Conservation (phyloP, 495 filamentous ascomycete species). For the Melanomma pulvis-pyrius region DNA sequence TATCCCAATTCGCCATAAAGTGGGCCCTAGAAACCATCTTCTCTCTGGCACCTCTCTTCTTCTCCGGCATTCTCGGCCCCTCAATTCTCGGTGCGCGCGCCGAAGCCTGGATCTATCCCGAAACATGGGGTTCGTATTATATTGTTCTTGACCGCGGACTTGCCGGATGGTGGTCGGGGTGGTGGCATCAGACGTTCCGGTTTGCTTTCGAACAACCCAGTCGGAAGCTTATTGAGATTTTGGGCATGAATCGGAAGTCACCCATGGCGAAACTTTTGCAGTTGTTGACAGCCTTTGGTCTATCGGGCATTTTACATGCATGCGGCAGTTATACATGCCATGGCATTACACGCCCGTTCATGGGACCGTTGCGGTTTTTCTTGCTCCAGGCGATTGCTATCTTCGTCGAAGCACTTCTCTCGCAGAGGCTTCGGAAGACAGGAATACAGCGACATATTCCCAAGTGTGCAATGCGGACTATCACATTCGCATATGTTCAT, state of each 20-base stretch:
- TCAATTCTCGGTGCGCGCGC: constrained; percentile 42
- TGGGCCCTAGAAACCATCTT: constrained; percentile 59
- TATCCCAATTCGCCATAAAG: constrained; percentile 56
- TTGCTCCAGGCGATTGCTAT: constrained; percentile 46
- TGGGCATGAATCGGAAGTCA: constrained; percentile 33
- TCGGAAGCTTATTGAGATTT: constrained; percentile 50
- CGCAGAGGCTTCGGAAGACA: constrained; percentile 8
- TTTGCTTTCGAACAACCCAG: constrained; percentile 65
- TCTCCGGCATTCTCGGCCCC: constrained; percentile 58
- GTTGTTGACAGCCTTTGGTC: constrained; percentile 42
- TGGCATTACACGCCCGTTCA: constrained; percentile 40
- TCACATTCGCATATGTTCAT: constrained; percentile 44
- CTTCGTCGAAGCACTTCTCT: constrained; percentile 31
- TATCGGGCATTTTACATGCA: constrained; percentile 47
- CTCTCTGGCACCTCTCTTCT: constrained; percentile 58
- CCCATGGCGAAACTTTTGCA: constrained; percentile 33
- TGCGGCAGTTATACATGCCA: constrained; percentile 45
- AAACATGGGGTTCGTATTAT: constrained; percentile 60
- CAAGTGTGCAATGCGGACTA: constrained; percentile 21
- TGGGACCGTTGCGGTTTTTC: constrained; percentile 47
- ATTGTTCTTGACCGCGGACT: constrained; percentile 67
- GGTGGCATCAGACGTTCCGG: constrained; percentile 90
- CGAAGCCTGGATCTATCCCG: constrained; percentile 59
- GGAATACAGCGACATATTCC: constrained; percentile 33
- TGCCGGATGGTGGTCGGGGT: constrained; percentile 75